These are phyloP conservation scores for Backusella morwellensis DNA, from an alignment of 192 early-diverging fungal genomes.

Conservation along the genomic window DNA sequence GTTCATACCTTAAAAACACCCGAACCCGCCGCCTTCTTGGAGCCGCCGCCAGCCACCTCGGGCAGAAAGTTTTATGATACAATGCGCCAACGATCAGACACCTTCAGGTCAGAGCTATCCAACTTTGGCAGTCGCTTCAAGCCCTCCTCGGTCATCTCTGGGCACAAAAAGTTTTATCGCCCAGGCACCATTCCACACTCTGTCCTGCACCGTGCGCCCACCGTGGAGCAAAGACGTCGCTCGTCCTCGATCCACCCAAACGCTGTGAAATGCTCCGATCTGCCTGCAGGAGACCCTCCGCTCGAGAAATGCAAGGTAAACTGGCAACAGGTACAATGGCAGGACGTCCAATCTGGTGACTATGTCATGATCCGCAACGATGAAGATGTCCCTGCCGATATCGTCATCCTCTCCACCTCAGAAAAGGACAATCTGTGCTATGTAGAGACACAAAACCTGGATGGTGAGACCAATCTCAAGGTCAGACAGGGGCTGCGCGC, in stretches of 20 bases:
- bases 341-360: slow-evolving; percentile 86
- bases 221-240: not conserved
- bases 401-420: slow-evolving; percentile 82
- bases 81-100: slow-evolving; percentile 27
- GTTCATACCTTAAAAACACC: not conserved
- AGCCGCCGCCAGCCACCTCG: not conserved
- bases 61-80: slow-evolving; percentile 8
- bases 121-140: slow-evolving; percentile 6
- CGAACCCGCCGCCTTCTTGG: not conserved
- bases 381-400: slow-evolving; percentile 91
- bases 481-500: slow-evolving; percentile 66
- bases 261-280: slow-evolving; percentile 9
- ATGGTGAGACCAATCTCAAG: slow-evolving; percentile 98
- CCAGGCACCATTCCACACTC: slow-evolving; percentile 47
- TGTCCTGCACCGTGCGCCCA: slow-evolving; percentile 33
- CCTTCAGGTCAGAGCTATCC: slow-evolving; percentile 24
- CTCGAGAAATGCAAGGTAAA: slow-evolving; percentile 25
- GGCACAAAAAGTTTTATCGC: slow-evolving; percentile 22
- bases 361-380: slow-evolving; percentile 81
- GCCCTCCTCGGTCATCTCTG: slow-evolving; percentile 8
- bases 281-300: slow-evolving; percentile 14
- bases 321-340: slow-evolving; percentile 78
- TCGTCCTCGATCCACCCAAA: slow-evolving; percentile 2
- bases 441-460: slow-evolving; percentile 96
- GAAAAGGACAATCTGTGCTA: slow-evolving; percentile 86